Conservation (phyloP, 805 yeast species). For the Ogataea ramenticola region DNA sequence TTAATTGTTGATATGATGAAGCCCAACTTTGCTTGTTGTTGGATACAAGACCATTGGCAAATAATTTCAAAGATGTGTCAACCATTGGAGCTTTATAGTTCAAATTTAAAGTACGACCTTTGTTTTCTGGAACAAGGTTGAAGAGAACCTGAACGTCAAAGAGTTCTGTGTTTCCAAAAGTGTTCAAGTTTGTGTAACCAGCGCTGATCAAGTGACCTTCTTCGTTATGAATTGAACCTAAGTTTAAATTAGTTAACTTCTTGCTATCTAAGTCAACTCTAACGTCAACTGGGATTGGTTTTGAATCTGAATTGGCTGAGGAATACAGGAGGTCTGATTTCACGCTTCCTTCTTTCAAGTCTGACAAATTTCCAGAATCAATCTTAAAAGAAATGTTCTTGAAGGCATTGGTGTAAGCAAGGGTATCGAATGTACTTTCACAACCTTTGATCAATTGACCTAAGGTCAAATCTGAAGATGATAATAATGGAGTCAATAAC, state of each 20-base stretch:
- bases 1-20: constrained; percentile 43
- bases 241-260: constrained; percentile 20
- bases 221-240: constrained; percentile 29
- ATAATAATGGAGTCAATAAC: constrained; percentile 36
- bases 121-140: constrained; percentile 42
- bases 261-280: constrained; percentile 27
- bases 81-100: constrained; percentile 36
- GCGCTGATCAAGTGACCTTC: constrained; percentile 27
- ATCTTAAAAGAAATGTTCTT: constrained; percentile 16
- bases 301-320: neutral
- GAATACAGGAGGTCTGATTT: neutral
- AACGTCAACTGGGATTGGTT: constrained; percentile 26
- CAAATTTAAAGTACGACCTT: constrained; percentile 47
- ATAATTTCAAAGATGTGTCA: constrained; percentile 37
- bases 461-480: constrained; percentile 31
- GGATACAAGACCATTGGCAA: constrained; percentile 41
- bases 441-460: constrained; percentile 28
- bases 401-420: constrained; percentile 22
- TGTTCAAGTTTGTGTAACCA: constrained; percentile 36
- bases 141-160: constrained; percentile 42
- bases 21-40: constrained; percentile 46
- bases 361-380: constrained; percentile 7
- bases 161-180: constrained; percentile 65
- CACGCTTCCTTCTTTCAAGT: constrained; percentile 1
- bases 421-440: constrained; percentile 12